phyloP scores from a whole-genome alignment of 2,329 filamentous ascomycete species.

The Phyllosticta paracitricarpa region DNA sequence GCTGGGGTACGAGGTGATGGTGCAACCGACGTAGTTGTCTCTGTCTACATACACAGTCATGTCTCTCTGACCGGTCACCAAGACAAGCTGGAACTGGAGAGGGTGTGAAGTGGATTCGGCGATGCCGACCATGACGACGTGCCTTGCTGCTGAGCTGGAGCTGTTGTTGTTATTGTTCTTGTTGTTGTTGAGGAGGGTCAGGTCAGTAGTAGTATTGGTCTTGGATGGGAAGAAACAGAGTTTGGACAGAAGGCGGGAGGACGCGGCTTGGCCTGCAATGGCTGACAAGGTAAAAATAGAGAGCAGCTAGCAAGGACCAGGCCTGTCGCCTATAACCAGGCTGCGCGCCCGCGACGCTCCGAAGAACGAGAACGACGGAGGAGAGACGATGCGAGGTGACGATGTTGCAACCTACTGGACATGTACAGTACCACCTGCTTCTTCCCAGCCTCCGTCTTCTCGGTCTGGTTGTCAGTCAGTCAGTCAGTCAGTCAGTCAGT shows the following conservation, averaged over 20 bases:
- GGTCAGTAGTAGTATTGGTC: too few relatives aligned
- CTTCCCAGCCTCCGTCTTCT: background rate
- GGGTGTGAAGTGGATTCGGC: background rate
- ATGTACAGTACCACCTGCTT: too few relatives aligned
- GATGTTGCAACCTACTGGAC: background rate
- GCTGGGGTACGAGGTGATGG: background rate
- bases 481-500: too few relatives aligned
- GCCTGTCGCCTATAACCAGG: background rate
- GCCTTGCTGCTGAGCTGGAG: background rate
- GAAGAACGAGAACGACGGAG: background rate
- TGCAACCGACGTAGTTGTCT: background rate
- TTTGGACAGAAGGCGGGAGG: background rate
- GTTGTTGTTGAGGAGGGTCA: too few relatives aligned
- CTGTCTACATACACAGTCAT: too few relatives aligned
- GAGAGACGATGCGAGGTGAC: background rate
- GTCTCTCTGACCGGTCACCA: background rate
- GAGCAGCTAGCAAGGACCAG: background rate
- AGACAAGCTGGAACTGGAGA: background rate
- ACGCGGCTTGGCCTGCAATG: background rate
- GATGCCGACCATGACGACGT: background rate
- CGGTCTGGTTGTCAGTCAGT: background rate
- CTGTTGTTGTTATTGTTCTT: too few relatives aligned
- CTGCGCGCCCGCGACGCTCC: background rate
- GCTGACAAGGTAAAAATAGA: background rate
- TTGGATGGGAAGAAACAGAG: background rate